These are phyloP conservation scores for Dendrostoma leiphaemia DNA, from an alignment of 2,329 filamentous ascomycete species.

Conservation along the genomic window DNA sequence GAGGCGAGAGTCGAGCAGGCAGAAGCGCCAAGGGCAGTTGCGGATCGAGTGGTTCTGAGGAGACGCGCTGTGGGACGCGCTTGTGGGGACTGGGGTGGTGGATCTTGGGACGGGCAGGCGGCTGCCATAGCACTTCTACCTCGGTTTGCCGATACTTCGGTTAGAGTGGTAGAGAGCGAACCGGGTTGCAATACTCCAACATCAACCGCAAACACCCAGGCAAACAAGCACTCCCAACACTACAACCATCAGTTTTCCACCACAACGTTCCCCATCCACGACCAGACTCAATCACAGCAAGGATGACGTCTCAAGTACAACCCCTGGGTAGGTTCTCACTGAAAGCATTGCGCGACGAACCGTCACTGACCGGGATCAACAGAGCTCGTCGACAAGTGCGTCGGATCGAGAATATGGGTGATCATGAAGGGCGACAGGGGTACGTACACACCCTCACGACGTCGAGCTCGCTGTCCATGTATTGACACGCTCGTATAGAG, in stretches of 20 bases:
- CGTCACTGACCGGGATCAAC: slow-evolving; percentile 15
- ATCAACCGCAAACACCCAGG: neutral
- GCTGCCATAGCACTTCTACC: neutral
- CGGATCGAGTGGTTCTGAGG: neutral
- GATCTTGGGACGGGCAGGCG: neutral
- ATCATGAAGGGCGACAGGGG: slow-evolving; percentile 99
- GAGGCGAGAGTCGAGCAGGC: neutral
- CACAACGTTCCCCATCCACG: too few relatives aligned
- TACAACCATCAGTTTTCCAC: neutral
- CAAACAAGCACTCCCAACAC: neutral
- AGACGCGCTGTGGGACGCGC: slow-evolving; percentile 14
- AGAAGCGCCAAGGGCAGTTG: slow-evolving; percentile 11
- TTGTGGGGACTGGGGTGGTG: neutral
- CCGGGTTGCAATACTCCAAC: slow-evolving; percentile 13
- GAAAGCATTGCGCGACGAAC: neutral
- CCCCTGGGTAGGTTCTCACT: slow-evolving; percentile 57
- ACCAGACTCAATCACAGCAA: slow-evolving; percentile 4
- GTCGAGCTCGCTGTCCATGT: neutral
- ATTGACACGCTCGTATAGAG: slow-evolving; percentile 53
- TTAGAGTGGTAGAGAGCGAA: slow-evolving; percentile 7
- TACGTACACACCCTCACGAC: slow-evolving; percentile 35
- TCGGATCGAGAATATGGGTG: slow-evolving; percentile 96
- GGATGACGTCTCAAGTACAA: slow-evolving; percentile 72
- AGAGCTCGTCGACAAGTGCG: slow-evolving; percentile 99
- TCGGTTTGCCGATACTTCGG: slow-evolving; percentile 5